Percentiles rank a stretch among this genome's conserved stretches.
These are phyloP conservation scores for Leishmania amazonensis DNA, from an alignment of 208 protist species.

Conservation along the genomic window DNA sequence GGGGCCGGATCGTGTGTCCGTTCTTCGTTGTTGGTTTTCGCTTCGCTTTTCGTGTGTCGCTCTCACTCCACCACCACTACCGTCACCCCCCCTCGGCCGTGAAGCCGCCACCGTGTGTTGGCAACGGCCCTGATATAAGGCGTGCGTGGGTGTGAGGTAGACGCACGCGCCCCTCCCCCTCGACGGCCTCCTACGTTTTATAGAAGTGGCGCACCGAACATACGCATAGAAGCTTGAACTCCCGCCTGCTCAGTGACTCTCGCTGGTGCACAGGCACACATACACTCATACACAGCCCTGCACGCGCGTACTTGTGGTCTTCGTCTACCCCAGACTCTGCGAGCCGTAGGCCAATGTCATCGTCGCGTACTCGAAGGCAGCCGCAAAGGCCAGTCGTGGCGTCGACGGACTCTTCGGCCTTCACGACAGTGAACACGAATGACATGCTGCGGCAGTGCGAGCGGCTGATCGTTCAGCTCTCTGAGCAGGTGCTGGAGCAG, in stretches of 20 bases:
- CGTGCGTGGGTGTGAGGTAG: not conserved
- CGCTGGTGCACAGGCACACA: not conserved
- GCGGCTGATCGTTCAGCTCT: slow-evolving; percentile 42
- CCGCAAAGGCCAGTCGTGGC: not conserved
- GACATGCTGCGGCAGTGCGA: slow-evolving; percentile 46
- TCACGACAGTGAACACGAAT: slow-evolving; percentile 4
- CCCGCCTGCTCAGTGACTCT: not conserved
- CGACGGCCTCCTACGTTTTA: not conserved
- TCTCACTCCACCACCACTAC: not conserved
- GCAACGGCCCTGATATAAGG: not conserved
- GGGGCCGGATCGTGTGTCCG: not conserved
- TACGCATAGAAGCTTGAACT: not conserved
- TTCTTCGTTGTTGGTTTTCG: not conserved
- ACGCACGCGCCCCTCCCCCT: not conserved
- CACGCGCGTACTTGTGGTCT: not conserved
- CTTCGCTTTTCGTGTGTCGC: too few species aligned
- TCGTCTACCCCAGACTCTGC: not conserved
- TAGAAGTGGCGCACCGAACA: not conserved
- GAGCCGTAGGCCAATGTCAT: not conserved
- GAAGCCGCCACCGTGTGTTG: not conserved
- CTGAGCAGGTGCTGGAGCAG: slow-evolving; percentile 53
- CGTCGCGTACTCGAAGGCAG: not conserved
- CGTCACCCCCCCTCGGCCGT: not conserved
- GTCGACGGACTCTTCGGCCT: not conserved
- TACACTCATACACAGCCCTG: not conserved